Evolutionary conservation across 257 asterid genomes (phyloP).

Genomic region (Agastache rugosa): DNA sequence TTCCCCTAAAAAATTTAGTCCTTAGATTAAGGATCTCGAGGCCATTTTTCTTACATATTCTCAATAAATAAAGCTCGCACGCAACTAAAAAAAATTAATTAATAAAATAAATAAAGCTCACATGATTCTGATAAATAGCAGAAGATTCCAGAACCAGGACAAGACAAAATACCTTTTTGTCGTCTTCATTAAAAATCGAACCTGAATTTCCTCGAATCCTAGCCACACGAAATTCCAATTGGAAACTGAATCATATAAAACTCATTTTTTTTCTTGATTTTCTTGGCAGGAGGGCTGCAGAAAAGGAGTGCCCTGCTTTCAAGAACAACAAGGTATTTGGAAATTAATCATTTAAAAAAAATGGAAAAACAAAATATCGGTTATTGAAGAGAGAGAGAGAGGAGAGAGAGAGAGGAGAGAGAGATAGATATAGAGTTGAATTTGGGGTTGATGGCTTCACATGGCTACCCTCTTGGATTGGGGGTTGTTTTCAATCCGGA

Average conservation of each 20-base stretch:
- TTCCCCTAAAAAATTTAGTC: too few species aligned
- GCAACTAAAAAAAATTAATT: too few species aligned
- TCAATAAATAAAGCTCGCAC: too few species aligned
- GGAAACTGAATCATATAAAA: slow-evolving; percentile 27
- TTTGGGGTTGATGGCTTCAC: slow-evolving; percentile 74
- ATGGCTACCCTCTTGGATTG: slow-evolving; percentile 51
- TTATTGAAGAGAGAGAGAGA: slow-evolving; percentile 27
- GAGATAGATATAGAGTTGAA: slow-evolving; percentile 47
- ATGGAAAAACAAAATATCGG: slow-evolving; percentile 14
- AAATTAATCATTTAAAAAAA: slow-evolving; percentile 9
- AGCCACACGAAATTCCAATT: slow-evolving; percentile 30
- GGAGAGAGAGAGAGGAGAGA: slow-evolving; percentile 35
- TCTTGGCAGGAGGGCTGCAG: slow-evolving; percentile 20
- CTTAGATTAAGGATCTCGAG: too few species aligned
- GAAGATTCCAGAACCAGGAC: slow-evolving; percentile 5
- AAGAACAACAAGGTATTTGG: slow-evolving; percentile 32
- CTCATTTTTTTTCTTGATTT: neutral
- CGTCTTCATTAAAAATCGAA: neutral
- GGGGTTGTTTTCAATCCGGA: slow-evolving; percentile 52
- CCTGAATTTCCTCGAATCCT: slow-evolving; percentile 8
- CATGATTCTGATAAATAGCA: neutral
- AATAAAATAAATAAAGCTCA: too few species aligned
- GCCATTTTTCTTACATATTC: too few species aligned
- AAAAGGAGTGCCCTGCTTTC: slow-evolving; percentile 35
- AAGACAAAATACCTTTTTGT: neutral